phyloP scores from a whole-genome alignment of 768 basidiomycete species.

The Dacryopinax primogenitus region DNA sequence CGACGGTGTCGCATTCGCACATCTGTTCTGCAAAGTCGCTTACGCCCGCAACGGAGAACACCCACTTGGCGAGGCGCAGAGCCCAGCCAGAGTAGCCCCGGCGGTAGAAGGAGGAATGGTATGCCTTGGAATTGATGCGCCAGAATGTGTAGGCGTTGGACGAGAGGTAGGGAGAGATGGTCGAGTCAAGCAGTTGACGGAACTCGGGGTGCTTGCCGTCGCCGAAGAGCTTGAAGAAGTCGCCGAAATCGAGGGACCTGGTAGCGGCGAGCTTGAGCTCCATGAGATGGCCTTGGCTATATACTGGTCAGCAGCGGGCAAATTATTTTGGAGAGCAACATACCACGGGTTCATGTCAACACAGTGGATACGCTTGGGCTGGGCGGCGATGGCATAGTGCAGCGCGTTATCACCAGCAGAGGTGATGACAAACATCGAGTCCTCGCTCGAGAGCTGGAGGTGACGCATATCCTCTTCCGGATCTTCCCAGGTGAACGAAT shows the following conservation, averaged over 20 bases:
- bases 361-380: slow-evolving; percentile 49
- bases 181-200: slow-evolving; percentile 44
- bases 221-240: slow-evolving; percentile 58
- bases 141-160: slow-evolving; percentile 67
- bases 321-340: neutral
- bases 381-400: slow-evolving; percentile 59
- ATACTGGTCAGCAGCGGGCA: slow-evolving; percentile 12
- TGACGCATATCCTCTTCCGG: slow-evolving; percentile 59
- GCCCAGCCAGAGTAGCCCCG: slow-evolving; percentile 58
- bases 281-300: slow-evolving; percentile 58
- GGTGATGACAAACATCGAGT: slow-evolving; percentile 61
- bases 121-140: slow-evolving; percentile 43
- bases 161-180: slow-evolving; percentile 54
- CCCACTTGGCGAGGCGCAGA: slow-evolving; percentile 44
- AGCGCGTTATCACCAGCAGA: slow-evolving; percentile 70
- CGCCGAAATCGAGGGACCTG: slow-evolving; percentile 41
- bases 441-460: slow-evolving; percentile 44
- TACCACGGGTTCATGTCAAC: slow-evolving; percentile 63
- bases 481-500: slow-evolving; percentile 63
- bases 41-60: slow-evolving; percentile 52
- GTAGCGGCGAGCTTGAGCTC: slow-evolving; percentile 66
- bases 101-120: slow-evolving; percentile 46
- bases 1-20: slow-evolving; percentile 41
- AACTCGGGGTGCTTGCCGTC: slow-evolving; percentile 48
- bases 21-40: slow-evolving; percentile 41